These are phyloP conservation scores for Xylariaceae sp. DNA, from an alignment of 2,329 filamentous ascomycete genomes.

Conservation along the genomic window DNA sequence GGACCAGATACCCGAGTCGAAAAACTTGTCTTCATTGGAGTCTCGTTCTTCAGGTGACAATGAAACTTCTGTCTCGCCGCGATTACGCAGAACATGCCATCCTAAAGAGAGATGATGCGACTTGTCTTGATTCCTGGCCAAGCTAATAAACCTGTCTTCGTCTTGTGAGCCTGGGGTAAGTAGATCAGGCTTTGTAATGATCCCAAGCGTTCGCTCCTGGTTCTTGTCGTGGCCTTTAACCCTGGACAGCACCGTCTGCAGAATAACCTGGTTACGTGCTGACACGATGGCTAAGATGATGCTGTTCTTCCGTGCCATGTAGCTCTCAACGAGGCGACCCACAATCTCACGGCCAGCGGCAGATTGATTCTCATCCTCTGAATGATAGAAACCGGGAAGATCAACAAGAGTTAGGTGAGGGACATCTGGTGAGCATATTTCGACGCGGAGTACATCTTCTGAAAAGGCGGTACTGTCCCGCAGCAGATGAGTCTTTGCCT, in stretches of 20 bases:
- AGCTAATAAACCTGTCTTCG: constrained; percentile 47
- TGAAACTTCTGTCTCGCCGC: constrained; percentile 42
- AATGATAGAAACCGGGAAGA: constrained; percentile 55
- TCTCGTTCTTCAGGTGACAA: constrained; percentile 40
- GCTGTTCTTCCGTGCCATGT: constrained; percentile 64
- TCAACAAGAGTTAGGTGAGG: constrained; percentile 61
- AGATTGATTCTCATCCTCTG: constrained; percentile 43
- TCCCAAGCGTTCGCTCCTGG: constrained; percentile 57
- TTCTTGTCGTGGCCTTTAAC: constrained; percentile 51
- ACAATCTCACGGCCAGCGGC: constrained; percentile 42
- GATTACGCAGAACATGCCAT: constrained; percentile 62
- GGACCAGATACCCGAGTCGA: constrained; percentile 41
- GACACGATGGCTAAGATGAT: constrained; percentile 64
- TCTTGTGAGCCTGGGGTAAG: constrained; percentile 47
- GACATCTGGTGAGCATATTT: constrained; percentile 52
- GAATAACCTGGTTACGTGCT: constrained; percentile 56
- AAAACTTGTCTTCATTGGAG: constrained; percentile 42
- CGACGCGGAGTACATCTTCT: constrained; percentile 54
- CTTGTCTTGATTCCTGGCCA: constrained; percentile 43
- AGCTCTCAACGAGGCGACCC: constrained; percentile 51
- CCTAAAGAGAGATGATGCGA: constrained; percentile 49
- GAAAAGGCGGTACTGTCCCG: constrained; percentile 47
- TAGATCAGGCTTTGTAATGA: constrained; percentile 64
- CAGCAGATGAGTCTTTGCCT: constrained; percentile 57
- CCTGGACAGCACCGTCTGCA: constrained; percentile 58